Evolutionary conservation across 129 eudicot species (phyloP), one percentile per base, ranked within the genome.

Genomic region (Rutidosis leptorrhynchoides): DNA sequence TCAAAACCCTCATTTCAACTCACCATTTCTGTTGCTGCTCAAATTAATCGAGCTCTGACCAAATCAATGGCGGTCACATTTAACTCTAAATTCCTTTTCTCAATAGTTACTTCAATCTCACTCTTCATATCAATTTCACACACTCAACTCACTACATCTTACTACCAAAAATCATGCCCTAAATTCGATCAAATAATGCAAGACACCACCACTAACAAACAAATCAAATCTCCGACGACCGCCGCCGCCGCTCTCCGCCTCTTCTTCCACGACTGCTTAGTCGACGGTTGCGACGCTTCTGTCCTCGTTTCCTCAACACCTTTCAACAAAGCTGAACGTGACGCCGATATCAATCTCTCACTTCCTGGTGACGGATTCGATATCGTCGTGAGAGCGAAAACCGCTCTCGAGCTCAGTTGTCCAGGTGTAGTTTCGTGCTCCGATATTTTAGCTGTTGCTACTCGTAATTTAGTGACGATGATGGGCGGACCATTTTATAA

Each of bases 311-410:
- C 97, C 75, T 85, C 96, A 71, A 87, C 88, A 33, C 82, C 81
- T 46, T 85, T 83, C 94, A 72, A 53, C 83, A 66, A 67, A 37
- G 82, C 97, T 72, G 95, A 90, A 61, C 95, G 97, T 26, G 97
- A 90, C 65, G 97, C 97, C 72, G 95, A 90, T 68, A 87, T 90
- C 84, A 90, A 90, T 74, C 90, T 80, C 67, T 87, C 95, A 42
- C 95, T 90, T 64, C 97, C 97, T 25, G 95, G 97, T 21, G 97
- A 90, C 68, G 95, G 78, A 12, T 90, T 87, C 77, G 95, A 90
- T 75, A 82, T 87, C 64, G 81, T 90, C 25, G 89, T 87, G 10
- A 81, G 97, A 17, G 97, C 95, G 23, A 91, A 87, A 67, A 77
- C 96, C 27, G 90, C 96, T n/a, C 86, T 91, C 23, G 97, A 87